Evolutionary conservation across 176 grass and related monocot species (phyloP), one percentile per base, ranked within the genome.

Genomic region (Secale cereale): DNA sequence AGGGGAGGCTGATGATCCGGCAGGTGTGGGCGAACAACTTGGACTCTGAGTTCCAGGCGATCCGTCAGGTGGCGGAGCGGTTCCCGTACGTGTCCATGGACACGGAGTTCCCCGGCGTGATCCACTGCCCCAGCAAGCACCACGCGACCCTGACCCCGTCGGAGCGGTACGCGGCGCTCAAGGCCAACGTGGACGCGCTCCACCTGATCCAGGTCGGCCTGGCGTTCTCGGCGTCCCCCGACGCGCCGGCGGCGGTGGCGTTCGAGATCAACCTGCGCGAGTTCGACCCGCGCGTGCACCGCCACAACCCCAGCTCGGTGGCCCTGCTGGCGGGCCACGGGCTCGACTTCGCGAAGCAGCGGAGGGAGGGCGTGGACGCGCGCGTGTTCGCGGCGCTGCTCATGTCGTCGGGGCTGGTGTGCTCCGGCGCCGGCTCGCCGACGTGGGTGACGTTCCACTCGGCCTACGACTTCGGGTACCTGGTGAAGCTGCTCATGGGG

Each of bases 261-360:
- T 99, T 94, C 93, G 81, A 99, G 56, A 85, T 99, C 82, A 99
- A 99, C 90, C 94, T 99, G 37, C 27, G 41, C 15, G 97, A 99
- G 76, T 99, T 99, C 86, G 93, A 99, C 78, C 91, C 74, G 74
- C 80, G 52, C 36, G 41, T 89, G 6, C 91, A 99, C 82, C 90
- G 78, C 37, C 88, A 94, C 84, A 70, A 91, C 1, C 88, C 93
- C 0, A 90, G 89, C 1, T 99, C 97, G 0, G 15, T 99, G 37
- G 29, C 40, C 17, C 83, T 99, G 3, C 85, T 99, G 19, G 74
- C 74, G 29, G 10, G 48, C 7, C 86, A 86, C 78, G 97, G 97
- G 20, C 28, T 99, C 40, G 97, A 99, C 82, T 82, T 99, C 4
- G 91, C 89, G 1, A 84, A 78, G 22, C 86, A 96, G 79, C 89